Evolutionary conservation across 2,329 filamentous ascomycete genomes (phyloP).

Genomic region (Hortaea werneckii): DNA sequence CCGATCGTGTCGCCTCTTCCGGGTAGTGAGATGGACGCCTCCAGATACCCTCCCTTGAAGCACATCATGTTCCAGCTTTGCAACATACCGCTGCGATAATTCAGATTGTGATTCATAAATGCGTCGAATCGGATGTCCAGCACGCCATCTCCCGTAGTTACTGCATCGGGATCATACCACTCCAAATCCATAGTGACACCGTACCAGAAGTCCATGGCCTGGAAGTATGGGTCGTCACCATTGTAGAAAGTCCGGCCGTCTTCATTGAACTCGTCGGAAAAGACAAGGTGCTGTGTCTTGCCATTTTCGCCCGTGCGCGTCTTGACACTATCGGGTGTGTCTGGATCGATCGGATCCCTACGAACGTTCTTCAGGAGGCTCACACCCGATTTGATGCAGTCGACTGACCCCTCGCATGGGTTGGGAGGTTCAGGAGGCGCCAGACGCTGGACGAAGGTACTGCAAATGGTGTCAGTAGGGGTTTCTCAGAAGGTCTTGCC

Average conservation of each 20-base stretch:
- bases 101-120: constrained; percentile 53
- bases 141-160: constrained; percentile 48
- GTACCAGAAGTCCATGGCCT: constrained; percentile 61
- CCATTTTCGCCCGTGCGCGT: constrained; percentile 50
- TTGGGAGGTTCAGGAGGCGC: constrained; percentile 24
- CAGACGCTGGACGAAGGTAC: constrained; percentile 46
- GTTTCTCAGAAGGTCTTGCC: neutral
- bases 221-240: constrained; percentile 59
- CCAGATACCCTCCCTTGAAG: constrained; percentile 60
- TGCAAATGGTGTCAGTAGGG: constrained; percentile 18
- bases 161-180: constrained; percentile 34
- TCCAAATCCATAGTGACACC: constrained; percentile 60
- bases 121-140: constrained; percentile 56
- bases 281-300: constrained; percentile 52
- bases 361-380: constrained; percentile 52
- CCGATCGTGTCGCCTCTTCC: constrained; percentile 56
- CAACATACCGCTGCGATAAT: constrained; percentile 63
- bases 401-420: constrained; percentile 33
- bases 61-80: constrained; percentile 66
- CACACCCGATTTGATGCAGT: constrained; percentile 38
- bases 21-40: constrained; percentile 60
- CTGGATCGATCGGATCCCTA: constrained; percentile 53
- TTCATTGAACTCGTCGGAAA: constrained; percentile 62
- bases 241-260: constrained; percentile 60
- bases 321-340: constrained; percentile 50